Base-by-base conservation (phyloP, 305 asterid genomes). In the Fraxinus xanthoxyloides region DNA sequence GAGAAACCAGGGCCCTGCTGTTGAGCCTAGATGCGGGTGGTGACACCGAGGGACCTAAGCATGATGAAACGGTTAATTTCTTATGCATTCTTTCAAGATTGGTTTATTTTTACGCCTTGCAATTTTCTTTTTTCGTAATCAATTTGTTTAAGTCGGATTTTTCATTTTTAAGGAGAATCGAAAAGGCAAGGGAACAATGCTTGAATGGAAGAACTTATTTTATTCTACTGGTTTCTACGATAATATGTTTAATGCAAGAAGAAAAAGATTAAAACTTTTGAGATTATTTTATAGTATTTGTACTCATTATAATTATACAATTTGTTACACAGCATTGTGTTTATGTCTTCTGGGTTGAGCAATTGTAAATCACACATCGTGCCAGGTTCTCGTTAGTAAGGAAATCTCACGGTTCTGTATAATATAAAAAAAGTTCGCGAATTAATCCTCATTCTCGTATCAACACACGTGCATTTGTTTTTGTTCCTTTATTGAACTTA, bases 41-140 rank as follows among this genome's bases (percentile, higher is more conserved):
- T 7, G 26, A 54, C 7, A n/a, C 73, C 23, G 69, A 76, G 61
- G 89, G 77, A 40, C 76, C 82, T 70, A 85, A 84, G 54, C 84
- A 7, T 85, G 73, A 81, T 0, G 97, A 87, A 0, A 92, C 91
- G 98, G 97, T 93, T 26, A 0, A 4, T 51, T 70, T 24, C 19
- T 4, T 72, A 13, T 43, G 1, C 9, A 31, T 10, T 13, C 30
- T 1, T 23, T 19, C 10, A 10, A 17, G 0, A 24, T 40, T 70
- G 17, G 7, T 7, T 24, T 7, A 2, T 43, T 43, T 43, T 43
- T 40, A 38, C 15, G 15, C 1, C 17, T 40, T 46, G 19, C 19
- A 46, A 17, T 0, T 7, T 65, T 72, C 31, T 5, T 56, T 32
- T 56, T 56, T 10, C 7, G 31, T 28, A 34, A 13, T 40, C 15